Percentiles rank a stretch among this genome's conserved stretches.
Evolutionary conservation across 169 alveolate species (phyloP).

Genomic region (Eimeria acervulina): DNA sequence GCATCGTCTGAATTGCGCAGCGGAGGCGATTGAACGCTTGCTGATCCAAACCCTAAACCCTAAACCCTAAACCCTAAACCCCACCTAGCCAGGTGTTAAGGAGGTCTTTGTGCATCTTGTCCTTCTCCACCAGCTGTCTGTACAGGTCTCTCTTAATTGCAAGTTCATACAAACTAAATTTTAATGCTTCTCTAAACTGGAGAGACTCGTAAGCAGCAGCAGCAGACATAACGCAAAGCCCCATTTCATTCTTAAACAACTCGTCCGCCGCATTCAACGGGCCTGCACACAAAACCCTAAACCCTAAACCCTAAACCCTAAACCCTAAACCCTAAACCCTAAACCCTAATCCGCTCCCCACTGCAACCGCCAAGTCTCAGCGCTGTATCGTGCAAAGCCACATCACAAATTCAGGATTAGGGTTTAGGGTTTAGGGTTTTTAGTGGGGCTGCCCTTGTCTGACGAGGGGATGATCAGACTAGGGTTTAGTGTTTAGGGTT

Average conservation of each 20-base stretch:
- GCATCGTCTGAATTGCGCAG: no score
- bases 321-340: not conserved
- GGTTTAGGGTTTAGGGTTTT: not conserved
- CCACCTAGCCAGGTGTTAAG: conserved; percentile 81
- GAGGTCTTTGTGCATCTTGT: conserved; percentile 73
- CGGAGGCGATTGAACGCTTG: not conserved
- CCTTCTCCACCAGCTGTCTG: conserved; percentile 86
- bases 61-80: not conserved
- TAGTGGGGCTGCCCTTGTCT: no score
- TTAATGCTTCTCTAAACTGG: conserved; percentile 93
- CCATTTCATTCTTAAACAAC: conserved; percentile 92
- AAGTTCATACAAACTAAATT: conserved; percentile 92
- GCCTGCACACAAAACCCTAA: conserved; percentile 73
- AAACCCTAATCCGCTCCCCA: not conserved
- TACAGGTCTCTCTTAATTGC: conserved; percentile 89
- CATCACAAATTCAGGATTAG: not conserved
- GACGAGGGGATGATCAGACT: no score
- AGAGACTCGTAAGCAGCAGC: conserved; percentile 90
- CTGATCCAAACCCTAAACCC: not conserved
- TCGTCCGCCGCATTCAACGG: conserved; percentile 86
- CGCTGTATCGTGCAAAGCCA: no score
- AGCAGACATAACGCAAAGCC: conserved; percentile 89
- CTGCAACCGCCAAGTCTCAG: not conserved
- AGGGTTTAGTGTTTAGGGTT: not conserved
- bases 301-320: not conserved